Evolutionary conservation across 169 alveolate genomes (phyloP).

Genomic region (Theileria annulata): DNA sequence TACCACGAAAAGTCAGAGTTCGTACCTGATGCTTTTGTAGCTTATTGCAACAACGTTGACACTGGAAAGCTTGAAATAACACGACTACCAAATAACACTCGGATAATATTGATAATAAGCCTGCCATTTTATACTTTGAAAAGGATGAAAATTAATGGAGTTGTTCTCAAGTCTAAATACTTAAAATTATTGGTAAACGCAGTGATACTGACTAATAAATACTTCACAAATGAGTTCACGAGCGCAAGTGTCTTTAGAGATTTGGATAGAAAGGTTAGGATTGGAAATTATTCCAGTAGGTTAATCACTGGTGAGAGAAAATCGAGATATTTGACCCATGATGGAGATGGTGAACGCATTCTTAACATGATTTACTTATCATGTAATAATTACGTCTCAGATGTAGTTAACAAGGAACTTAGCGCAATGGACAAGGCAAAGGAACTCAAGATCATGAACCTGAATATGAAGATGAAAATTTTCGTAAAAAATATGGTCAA

Average conservation of each 20-base stretch:
- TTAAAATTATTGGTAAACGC: not conserved
- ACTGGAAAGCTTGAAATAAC: not conserved
- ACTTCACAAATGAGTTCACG: not conserved
- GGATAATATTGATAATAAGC: constrained; percentile 8
- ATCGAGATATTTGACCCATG: not conserved
- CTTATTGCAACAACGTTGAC: constrained; percentile 13
- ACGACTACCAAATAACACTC: not conserved
- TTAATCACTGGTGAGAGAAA: too few species aligned
- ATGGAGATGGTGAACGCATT: not conserved
- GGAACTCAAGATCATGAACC: not conserved
- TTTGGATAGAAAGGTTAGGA: too few species aligned
- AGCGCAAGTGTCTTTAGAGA: too few species aligned
- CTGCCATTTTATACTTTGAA: constrained; percentile 9
- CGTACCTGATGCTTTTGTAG: constrained; percentile 9
- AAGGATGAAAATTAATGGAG: not conserved
- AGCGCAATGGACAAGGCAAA: not conserved
- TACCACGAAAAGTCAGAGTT: constrained; percentile 1
- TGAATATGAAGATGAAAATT: constrained; percentile 21
- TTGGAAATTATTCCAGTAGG: too few species aligned
- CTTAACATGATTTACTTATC: not conserved
- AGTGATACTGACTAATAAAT: not conserved
- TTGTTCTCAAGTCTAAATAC: not conserved
- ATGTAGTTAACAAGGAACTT: not conserved
- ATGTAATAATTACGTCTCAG: not conserved
- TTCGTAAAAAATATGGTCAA: constrained; percentile 41